Evolutionary conservation across 306 rosid genomes (phyloP).

Genomic region (Arachis stenosperma): DNA sequence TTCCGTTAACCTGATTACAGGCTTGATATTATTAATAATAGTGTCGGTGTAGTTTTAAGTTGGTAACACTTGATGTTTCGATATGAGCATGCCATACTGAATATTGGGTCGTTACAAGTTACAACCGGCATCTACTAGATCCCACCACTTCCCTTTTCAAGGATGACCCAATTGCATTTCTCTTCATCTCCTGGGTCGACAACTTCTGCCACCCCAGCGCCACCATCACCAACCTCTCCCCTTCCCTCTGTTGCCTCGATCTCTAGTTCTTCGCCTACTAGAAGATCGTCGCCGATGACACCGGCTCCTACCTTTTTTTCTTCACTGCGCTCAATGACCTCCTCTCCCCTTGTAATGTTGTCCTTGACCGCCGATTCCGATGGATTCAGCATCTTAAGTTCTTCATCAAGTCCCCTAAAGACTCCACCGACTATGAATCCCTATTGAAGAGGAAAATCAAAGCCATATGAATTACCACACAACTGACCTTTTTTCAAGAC

Average conservation of each 20-base stretch:
- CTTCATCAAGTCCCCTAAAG: slow-evolving; percentile 66
- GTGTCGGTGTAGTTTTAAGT: too few relatives aligned
- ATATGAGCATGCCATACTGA: too few relatives aligned
- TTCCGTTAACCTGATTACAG: too few relatives aligned
- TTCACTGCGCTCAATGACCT: slow-evolving; percentile 69
- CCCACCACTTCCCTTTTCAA: slow-evolving; percentile 56
- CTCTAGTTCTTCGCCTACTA: slow-evolving; percentile 80
- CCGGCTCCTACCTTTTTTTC: slow-evolving; percentile 74
- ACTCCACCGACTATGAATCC: slow-evolving; percentile 73
- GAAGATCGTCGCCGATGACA: slow-evolving; percentile 47
- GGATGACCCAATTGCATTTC: slow-evolving; percentile 74
- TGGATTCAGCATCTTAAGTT: slow-evolving; percentile 90
- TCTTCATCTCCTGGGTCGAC: slow-evolving; percentile 81
- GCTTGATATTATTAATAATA: too few relatives aligned
- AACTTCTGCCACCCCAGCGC: slow-evolving; percentile 73
- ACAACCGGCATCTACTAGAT: slow-evolving; percentile 48
- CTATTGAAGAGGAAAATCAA: slow-evolving; percentile 79
- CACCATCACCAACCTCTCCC: slow-evolving; percentile 58
- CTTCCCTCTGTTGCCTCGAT: slow-evolving; percentile 76
- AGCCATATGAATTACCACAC: slow-evolving; percentile 72
- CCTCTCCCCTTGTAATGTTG: slow-evolving; percentile 78
- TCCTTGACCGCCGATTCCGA: slow-evolving; percentile 72
- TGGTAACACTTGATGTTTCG: too few relatives aligned
- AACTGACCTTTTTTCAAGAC: slow-evolving; percentile 81
- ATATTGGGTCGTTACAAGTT: too few relatives aligned